Evolutionary conservation across 768 basidiomycete species (phyloP).

Genomic region (Rhodotorula paludigena): DNA sequence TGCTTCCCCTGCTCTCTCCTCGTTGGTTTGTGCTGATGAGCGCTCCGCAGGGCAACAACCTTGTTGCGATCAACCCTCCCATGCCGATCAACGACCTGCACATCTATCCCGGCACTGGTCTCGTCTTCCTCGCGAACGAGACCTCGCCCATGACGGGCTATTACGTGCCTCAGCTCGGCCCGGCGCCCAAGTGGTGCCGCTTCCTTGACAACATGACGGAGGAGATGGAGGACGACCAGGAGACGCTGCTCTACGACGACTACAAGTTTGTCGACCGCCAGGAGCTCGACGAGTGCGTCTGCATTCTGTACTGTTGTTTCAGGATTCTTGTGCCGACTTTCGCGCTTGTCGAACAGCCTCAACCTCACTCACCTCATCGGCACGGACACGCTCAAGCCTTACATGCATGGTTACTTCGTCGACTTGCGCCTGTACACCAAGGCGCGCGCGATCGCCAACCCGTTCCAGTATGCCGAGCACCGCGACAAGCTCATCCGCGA

Average conservation of each 20-base stretch:
- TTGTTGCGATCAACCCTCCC: slow-evolving; percentile 85
- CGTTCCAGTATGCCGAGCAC: slow-evolving; percentile 90
- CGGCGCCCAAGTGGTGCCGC: slow-evolving; percentile 91
- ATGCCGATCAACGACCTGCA: slow-evolving; percentile 84
- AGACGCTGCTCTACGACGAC: slow-evolving; percentile 76
- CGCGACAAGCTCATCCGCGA: slow-evolving; percentile 79
- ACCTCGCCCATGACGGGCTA: slow-evolving; percentile 92
- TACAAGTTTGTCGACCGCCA: slow-evolving; percentile 90
- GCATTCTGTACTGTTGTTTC: neutral
- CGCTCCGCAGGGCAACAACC: slow-evolving; percentile 65
- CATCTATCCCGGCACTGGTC: slow-evolving; percentile 79
- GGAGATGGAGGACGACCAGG: slow-evolving; percentile 83
- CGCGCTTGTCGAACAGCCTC: slow-evolving; percentile 54
- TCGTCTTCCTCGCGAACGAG: slow-evolving; percentile 89
- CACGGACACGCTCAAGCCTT: slow-evolving; percentile 91
- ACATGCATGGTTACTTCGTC: slow-evolving; percentile 99
- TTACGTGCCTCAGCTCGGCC: slow-evolving; percentile 92
- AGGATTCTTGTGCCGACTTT: neutral
- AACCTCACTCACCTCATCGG: slow-evolving; percentile 93
- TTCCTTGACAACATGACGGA: slow-evolving; percentile 99
- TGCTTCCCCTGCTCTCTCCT: too few species aligned
- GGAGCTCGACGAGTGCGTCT: slow-evolving; percentile 74
- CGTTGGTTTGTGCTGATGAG: neutral
- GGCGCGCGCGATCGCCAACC: slow-evolving; percentile 90
- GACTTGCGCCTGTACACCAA: slow-evolving; percentile 93